Conservation (phyloP, 2,329 filamentous ascomycete genomes). For the Dryadomyces quercus-mongolicae region DNA sequence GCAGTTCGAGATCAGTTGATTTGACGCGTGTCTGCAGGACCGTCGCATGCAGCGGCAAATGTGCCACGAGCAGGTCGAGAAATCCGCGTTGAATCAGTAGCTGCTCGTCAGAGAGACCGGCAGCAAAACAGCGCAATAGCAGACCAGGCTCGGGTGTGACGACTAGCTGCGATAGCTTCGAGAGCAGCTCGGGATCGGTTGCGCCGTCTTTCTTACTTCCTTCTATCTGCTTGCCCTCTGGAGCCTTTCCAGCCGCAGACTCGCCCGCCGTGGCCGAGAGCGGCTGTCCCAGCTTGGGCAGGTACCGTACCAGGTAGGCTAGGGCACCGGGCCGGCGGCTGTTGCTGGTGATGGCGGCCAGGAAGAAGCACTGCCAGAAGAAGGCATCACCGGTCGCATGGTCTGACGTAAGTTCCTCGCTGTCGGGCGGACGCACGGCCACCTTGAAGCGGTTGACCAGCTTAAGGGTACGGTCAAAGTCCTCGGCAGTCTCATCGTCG, state of each 20-base stretch:
- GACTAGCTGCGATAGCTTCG: conserved; percentile 51
- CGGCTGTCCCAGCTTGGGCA: conserved; percentile 56
- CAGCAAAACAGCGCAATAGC: conserved; percentile 81
- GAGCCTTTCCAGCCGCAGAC: conserved; percentile 6
- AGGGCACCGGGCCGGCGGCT: conserved; percentile 76
- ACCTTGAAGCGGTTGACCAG: conserved; percentile 69
- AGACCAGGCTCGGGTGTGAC: conserved; percentile 85
- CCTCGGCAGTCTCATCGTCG: conserved; percentile 93
- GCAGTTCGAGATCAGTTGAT: conserved; percentile 62
- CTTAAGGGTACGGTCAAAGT: conserved; percentile 78
- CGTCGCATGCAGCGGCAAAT: conserved; percentile 72
- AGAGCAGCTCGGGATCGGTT: conserved; percentile 34
- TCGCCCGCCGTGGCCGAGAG: conserved; percentile 18
- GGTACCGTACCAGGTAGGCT: conserved; percentile 67
- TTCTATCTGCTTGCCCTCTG: background rate
- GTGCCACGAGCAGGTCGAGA: conserved; percentile 80
- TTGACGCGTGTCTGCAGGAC: conserved; percentile 69
- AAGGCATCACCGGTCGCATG: conserved; percentile 64
- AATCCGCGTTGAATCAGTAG: conserved; percentile 88
- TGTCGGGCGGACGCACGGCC: conserved; percentile 44
- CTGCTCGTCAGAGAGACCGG: conserved; percentile 77
- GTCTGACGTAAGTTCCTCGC: conserved; percentile 35
- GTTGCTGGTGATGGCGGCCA: conserved; percentile 82
- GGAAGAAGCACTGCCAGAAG: conserved; percentile 97
- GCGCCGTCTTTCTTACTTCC: no score